These are phyloP conservation scores for Tilletia setariae DNA, from an alignment of 1,284 basidiomycete species.

Conservation along the genomic window DNA sequence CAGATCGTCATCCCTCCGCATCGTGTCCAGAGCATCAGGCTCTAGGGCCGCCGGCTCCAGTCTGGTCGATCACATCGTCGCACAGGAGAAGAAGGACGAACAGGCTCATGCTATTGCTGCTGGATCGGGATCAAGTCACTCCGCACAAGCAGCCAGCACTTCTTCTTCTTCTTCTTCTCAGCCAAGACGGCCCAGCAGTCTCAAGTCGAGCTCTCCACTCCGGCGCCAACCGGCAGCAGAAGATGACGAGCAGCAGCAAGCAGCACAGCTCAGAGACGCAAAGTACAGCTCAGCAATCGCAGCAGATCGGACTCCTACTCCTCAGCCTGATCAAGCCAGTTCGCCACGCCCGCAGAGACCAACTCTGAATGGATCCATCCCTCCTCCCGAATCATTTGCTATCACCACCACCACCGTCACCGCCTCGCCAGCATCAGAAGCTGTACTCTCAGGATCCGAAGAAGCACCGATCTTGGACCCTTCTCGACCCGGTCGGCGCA, in stretches of 20 bases:
- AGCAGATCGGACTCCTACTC: not conserved
- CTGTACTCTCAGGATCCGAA: not conserved
- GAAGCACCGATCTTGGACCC: too few species aligned
- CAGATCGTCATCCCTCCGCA: not conserved
- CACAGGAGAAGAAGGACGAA: not conserved
- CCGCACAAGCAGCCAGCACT: too few species aligned
- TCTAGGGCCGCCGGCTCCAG: not conserved
- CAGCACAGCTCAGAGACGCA: too few species aligned
- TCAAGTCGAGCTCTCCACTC: not conserved
- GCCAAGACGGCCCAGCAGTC: not conserved
- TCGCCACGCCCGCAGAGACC: too few species aligned
- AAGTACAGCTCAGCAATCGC: too few species aligned
- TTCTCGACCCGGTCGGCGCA: not conserved
- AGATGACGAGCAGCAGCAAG: not conserved
- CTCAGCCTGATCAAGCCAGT: not conserved
- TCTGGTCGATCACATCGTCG: conserved; percentile 9
- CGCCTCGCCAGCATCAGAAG: not conserved
- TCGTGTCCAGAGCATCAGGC: conserved; percentile 1
- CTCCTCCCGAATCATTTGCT: too few species aligned
- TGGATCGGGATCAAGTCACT: too few species aligned
- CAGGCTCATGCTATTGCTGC: too few species aligned
- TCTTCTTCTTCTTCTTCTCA: too few species aligned
- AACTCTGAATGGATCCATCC: too few species aligned
- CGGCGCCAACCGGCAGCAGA: not conserved
- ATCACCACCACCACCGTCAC: not conserved